Evolutionary conservation across 2,329 filamentous ascomycete genomes (phyloP).

Genomic region (Anisogramma anomala): DNA sequence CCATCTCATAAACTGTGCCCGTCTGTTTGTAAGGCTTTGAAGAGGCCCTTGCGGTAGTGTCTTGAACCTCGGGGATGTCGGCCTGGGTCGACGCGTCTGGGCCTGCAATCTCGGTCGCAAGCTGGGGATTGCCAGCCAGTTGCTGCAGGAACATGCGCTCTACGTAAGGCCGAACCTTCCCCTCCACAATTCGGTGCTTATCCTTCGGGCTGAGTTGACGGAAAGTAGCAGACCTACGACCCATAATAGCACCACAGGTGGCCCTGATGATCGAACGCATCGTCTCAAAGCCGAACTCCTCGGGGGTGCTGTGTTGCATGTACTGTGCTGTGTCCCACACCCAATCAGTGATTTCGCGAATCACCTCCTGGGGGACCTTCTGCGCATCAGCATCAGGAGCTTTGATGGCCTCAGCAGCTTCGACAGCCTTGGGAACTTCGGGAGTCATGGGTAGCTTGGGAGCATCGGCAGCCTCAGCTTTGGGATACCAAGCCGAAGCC

Average conservation of each 20-base stretch:
- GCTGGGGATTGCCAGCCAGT: background rate
- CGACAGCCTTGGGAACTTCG: too few relatives aligned
- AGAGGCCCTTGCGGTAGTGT: background rate
- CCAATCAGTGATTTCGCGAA: background rate
- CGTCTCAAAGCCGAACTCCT: background rate
- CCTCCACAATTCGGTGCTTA: background rate
- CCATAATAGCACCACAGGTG: background rate
- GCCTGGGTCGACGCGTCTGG: background rate
- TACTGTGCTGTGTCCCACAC: background rate
- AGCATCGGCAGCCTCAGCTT: background rate
- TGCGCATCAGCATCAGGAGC: background rate
- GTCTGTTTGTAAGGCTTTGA: background rate
- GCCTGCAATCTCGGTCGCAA: background rate
- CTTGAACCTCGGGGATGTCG: too few relatives aligned
- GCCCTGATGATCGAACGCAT: conserved; percentile 1
- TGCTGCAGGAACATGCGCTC: background rate
- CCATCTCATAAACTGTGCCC: background rate
- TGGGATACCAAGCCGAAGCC: too few relatives aligned
- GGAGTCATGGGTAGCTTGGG: too few relatives aligned
- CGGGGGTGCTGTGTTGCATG: background rate
- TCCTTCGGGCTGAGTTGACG: background rate
- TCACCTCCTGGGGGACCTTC: background rate
- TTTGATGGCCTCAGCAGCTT: too few relatives aligned
- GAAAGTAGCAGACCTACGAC: background rate
- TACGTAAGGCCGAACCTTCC: background rate